Percentiles rank a stretch among this genome's conserved stretches.
Evolutionary conservation across 768 basidiomycete genomes (phyloP).

Genomic region (Cyathus striatus): DNA sequence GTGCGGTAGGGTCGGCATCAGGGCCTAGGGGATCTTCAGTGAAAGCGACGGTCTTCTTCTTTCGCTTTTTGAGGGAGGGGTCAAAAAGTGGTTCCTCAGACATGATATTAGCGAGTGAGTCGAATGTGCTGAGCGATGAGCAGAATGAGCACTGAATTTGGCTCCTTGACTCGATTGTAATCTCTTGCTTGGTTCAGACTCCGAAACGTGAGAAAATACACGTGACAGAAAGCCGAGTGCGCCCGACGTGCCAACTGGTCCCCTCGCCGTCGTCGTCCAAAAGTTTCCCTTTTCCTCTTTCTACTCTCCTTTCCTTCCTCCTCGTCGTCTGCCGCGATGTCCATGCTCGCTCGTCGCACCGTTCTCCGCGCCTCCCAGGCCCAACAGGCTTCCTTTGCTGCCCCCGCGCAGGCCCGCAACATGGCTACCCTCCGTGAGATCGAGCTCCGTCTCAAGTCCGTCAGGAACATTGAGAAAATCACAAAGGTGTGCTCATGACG

Average conservation of each 20-base stretch:
- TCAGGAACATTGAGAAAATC: slow-evolving; percentile 99
- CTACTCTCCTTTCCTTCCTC: slow-evolving; percentile 15
- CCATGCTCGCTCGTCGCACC: slow-evolving; percentile 45
- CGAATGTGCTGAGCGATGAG: background rate
- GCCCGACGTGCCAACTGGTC: slow-evolving; percentile 41
- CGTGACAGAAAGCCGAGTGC: slow-evolving; percentile 35
- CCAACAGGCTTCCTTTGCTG: slow-evolving; percentile 32
- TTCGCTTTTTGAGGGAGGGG: slow-evolving; percentile 79
- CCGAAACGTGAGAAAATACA: slow-evolving; percentile 27
- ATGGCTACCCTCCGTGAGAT: slow-evolving; percentile 99
- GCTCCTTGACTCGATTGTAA: slow-evolving; percentile 1
- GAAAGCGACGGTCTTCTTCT: slow-evolving; percentile 85
- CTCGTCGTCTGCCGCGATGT: too few relatives aligned
- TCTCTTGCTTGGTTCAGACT: slow-evolving; percentile 10
- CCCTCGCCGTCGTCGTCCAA: too few relatives aligned
- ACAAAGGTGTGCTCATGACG: slow-evolving; percentile 69
- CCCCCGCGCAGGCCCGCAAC: slow-evolving; percentile 61
- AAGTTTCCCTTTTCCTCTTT: slow-evolving; percentile 9
- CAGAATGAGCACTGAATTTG: background rate
- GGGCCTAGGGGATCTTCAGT: slow-evolving; percentile 79
- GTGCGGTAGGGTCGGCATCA: slow-evolving; percentile 77
- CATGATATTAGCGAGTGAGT: slow-evolving; percentile 24
- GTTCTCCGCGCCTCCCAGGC: slow-evolving; percentile 33
- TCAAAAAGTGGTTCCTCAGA: slow-evolving; percentile 78
- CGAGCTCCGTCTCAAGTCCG: slow-evolving; percentile 93